Evolutionary conservation across 352 stramenopile species (phyloP).

Genomic region (Globisporangium splendens): DNA sequence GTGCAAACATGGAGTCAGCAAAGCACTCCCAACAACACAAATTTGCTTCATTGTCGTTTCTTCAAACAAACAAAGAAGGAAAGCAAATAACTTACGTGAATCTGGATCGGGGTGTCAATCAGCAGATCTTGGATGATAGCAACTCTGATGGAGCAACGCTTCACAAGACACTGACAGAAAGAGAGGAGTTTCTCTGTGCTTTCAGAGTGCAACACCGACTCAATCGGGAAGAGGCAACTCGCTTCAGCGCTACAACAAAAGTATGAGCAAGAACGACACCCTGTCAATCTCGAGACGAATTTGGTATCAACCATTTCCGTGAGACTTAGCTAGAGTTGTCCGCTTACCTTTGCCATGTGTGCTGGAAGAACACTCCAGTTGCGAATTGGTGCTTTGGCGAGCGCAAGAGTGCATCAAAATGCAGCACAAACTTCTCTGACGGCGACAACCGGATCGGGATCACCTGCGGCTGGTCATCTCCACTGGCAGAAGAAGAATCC

Average conservation of each 20-base stretch:
- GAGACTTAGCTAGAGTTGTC: neutral
- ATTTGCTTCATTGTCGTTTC: no score
- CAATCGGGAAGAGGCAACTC: constrained; percentile 9
- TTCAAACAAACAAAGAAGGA: no score
- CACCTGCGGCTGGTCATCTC: constrained; percentile 17
- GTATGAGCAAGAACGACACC: constrained; percentile 2
- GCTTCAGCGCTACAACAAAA: constrained; percentile 9
- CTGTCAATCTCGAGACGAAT: constrained; percentile 6
- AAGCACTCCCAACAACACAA: neutral
- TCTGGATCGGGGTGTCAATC: constrained; percentile 52
- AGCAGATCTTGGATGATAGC: constrained; percentile 38
- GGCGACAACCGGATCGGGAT: constrained; percentile 20
- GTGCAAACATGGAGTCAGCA: neutral
- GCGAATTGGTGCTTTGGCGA: constrained; percentile 24
- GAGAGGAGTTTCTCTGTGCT: constrained; percentile 18
- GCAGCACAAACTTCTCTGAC: constrained; percentile 42
- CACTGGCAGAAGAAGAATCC: constrained; percentile 10
- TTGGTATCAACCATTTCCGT: no score
- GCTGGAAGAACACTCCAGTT: constrained; percentile 40
- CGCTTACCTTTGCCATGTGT: constrained; percentile 49
- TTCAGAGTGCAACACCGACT: neutral
- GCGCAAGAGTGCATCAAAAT: constrained; percentile 49
- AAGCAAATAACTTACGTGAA: constrained; percentile 37
- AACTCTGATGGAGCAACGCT: constrained; percentile 27
- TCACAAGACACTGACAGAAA: constrained; percentile 33